Conservation (phyloP, 1,284 basidiomycete genomes). For the Irpex sp. region DNA sequence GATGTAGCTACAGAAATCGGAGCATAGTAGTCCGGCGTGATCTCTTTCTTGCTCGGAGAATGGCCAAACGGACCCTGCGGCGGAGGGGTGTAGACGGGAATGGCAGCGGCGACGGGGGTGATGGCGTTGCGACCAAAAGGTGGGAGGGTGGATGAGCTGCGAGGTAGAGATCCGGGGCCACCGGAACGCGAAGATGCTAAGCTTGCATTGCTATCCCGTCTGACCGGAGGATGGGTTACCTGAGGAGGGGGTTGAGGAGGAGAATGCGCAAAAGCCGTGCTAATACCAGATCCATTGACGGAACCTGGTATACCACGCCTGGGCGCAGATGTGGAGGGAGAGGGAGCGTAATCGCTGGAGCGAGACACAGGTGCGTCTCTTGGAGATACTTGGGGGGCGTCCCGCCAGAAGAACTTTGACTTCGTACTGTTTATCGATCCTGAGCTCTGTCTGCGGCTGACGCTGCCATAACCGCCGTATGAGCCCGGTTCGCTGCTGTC, state of each 20-base stretch:
- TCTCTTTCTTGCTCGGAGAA: not conserved
- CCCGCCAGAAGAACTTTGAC: slow-evolving; percentile 19
- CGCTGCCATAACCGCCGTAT: slow-evolving; percentile 11
- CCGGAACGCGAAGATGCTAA: slow-evolving; percentile 10
- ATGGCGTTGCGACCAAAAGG: not conserved
- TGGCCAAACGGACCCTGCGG: not conserved
- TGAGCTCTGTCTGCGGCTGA: slow-evolving; percentile 19
- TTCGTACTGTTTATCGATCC: slow-evolving; percentile 21
- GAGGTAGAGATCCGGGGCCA: slow-evolving; percentile 11
- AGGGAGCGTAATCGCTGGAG: slow-evolving; percentile 20
- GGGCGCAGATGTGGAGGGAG: slow-evolving; percentile 15
- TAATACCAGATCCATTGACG: slow-evolving; percentile 1
- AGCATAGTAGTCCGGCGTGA: not conserved
- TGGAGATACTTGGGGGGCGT: slow-evolving; percentile 8
- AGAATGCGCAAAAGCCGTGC: slow-evolving; percentile 1
- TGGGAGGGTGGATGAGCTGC: not conserved
- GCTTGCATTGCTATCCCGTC: slow-evolving; percentile 10
- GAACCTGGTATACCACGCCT: slow-evolving; percentile 11
- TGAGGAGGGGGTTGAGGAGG: slow-evolving; percentile 1
- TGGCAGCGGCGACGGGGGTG: not conserved
- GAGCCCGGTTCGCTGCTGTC: slow-evolving; percentile 4
- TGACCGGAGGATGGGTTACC: not conserved
- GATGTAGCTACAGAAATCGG: not conserved
- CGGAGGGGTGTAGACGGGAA: not conserved
- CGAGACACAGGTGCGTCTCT: slow-evolving; percentile 18